Percentiles rank a stretch among this genome's conserved stretches.
Conservation (phyloP, 1,139 yeast genomes). For the Suhomyces taliae region DNA sequence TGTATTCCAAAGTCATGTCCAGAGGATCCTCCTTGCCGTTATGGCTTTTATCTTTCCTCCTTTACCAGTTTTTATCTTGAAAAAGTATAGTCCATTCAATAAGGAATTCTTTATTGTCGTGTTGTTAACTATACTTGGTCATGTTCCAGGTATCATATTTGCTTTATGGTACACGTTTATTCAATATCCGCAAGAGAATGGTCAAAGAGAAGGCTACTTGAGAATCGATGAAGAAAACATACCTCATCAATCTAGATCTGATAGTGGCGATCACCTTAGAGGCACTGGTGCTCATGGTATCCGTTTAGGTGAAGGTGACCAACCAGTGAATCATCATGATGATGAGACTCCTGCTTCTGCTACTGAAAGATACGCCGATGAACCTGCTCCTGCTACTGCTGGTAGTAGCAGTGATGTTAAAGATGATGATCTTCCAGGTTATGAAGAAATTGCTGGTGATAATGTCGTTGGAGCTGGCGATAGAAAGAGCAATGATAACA, state of each 20-base stretch:
- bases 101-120: slow-evolving; percentile 37
- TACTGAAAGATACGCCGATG: slow-evolving; percentile 6
- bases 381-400: neutral
- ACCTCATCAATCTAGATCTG: neutral
- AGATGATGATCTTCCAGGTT: slow-evolving; percentile 22
- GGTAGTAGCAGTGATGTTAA: neutral
- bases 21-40: slow-evolving; percentile 26
- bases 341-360: slow-evolving; percentile 3
- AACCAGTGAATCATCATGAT: neutral
- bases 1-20: neutral
- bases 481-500: slow-evolving; percentile 24
- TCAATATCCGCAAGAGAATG: slow-evolving; percentile 3
- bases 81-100: slow-evolving; percentile 29
- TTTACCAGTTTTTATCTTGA: slow-evolving; percentile 35
- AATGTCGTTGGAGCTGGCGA: slow-evolving; percentile 14
- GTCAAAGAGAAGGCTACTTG: slow-evolving; percentile 20
- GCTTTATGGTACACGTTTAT: slow-evolving; percentile 32
- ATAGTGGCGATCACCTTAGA: neutral
- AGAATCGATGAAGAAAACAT: slow-evolving; percentile 20
- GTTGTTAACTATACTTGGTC: slow-evolving; percentile 39
- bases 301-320: neutral
- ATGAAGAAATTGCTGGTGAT: slow-evolving; percentile 25
- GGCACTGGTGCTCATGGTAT: neutral
- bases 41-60: slow-evolving; percentile 43
- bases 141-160: slow-evolving; percentile 39